phyloP scores from a whole-genome alignment of 2,329 filamentous ascomycete genomes.

The Leptographium galeiforme region DNA sequence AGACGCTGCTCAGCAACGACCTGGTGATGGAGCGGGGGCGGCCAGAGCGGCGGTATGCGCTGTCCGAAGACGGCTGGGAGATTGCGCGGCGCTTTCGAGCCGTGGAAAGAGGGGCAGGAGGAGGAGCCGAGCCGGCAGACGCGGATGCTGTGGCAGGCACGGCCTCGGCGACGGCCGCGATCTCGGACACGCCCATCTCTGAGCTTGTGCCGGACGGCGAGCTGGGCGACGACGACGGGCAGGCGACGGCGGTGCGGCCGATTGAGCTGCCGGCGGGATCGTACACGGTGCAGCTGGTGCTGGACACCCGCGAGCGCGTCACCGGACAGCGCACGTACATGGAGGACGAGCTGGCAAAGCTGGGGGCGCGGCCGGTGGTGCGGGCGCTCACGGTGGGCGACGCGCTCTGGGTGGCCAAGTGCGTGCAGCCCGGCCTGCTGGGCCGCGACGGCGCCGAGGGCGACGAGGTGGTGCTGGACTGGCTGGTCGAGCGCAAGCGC shows the following conservation, averaged over 20 bases:
- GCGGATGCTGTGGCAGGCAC: background rate
- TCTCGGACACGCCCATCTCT: background rate
- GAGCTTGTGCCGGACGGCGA: constrained; percentile 6
- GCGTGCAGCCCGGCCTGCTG: constrained; percentile 44
- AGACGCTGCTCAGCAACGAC: constrained; percentile 59
- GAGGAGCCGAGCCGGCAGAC: background rate
- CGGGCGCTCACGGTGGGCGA: constrained; percentile 61
- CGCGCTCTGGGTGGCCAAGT: constrained; percentile 66
- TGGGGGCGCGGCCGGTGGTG: constrained; percentile 51
- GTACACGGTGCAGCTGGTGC: constrained; percentile 58
- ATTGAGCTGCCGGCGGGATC: constrained; percentile 49
- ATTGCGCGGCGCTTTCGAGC: constrained; percentile 52
- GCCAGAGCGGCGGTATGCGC: constrained; percentile 51
- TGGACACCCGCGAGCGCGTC: constrained; percentile 63
- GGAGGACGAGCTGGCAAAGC: constrained; percentile 54
- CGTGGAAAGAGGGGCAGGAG: constrained; percentile 13
- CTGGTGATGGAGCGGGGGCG: constrained; percentile 59
- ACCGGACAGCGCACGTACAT: constrained; percentile 67
- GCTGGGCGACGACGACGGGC: constrained; percentile 12
- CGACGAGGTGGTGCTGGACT: constrained; percentile 62
- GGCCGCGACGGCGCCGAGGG: constrained; percentile 44
- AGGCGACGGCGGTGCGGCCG: constrained; percentile 38
- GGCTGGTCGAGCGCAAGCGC: constrained; percentile 69
- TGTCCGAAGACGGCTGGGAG: constrained; percentile 71
- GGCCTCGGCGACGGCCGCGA: background rate